Evolutionary conservation across 1,284 basidiomycete genomes (phyloP).

Genomic region (Puccinia triticina): DNA sequence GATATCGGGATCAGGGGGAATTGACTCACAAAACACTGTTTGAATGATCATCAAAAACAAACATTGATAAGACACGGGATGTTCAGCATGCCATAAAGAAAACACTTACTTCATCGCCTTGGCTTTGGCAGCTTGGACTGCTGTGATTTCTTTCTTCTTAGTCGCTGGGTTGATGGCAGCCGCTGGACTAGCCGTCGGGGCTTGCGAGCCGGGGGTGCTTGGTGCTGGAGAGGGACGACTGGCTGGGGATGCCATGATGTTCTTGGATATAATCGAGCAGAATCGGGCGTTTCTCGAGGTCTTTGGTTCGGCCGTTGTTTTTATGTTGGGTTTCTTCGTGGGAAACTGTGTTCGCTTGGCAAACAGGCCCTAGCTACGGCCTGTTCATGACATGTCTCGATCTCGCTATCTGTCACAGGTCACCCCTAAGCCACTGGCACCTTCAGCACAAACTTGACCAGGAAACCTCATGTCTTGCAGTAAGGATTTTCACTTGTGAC

Average conservation of each 20-base stretch:
- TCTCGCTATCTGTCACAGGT: not conserved
- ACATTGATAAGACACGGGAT: not conserved
- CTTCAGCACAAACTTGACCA: too few relatives aligned
- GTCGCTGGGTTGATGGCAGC: constrained; percentile 47
- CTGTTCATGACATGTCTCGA: not conserved
- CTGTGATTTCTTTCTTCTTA: constrained; percentile 45
- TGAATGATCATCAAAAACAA: not conserved
- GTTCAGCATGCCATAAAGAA: not conserved
- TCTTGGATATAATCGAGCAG: not conserved
- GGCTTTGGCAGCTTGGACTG: constrained; percentile 47
- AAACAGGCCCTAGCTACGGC: not conserved
- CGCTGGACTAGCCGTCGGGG: not conserved
- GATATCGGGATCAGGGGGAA: not conserved
- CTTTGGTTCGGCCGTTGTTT: not conserved
- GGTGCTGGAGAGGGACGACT: constrained; percentile 25
- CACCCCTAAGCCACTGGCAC: too few relatives aligned
- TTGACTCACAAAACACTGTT: constrained; percentile 43
- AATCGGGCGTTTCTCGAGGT: not conserved
- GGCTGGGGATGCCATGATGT: constrained; percentile 27
- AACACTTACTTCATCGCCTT: constrained; percentile 48
- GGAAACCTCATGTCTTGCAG: too few relatives aligned
- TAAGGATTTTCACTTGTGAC: too few relatives aligned
- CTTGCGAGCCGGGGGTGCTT: constrained; percentile 41
- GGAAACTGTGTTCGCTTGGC: not conserved
- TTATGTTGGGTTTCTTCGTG: not conserved